Evolutionary conservation across 2,329 filamentous ascomycete genomes (phyloP).

Genomic region (Sporothrix protearum): DNA sequence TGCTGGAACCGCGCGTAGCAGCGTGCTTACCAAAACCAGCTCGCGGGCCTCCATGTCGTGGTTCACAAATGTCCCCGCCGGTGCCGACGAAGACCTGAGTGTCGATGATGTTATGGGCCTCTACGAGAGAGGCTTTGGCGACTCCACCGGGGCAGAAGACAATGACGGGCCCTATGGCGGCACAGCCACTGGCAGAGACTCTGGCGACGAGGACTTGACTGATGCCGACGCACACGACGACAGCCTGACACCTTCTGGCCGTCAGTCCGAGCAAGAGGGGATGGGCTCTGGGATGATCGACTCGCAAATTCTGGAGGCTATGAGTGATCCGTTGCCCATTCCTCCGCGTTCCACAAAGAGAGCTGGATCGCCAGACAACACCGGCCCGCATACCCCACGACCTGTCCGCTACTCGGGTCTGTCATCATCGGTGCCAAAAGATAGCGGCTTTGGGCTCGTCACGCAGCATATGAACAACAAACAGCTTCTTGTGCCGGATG

Average conservation of each 20-base stretch:
- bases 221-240: conserved; percentile 26
- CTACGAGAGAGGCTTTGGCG: conserved; percentile 62
- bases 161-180: conserved; percentile 33
- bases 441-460: conserved; percentile 36
- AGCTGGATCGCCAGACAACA: conserved; percentile 24
- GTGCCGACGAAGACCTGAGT: conserved; percentile 54
- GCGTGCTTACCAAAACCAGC: conserved; percentile 74
- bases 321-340: conserved; percentile 38
- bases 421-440: conserved; percentile 37
- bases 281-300: conserved; percentile 35
- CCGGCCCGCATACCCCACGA: conserved; percentile 33
- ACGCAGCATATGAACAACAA: conserved; percentile 27
- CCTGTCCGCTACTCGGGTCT: conserved; percentile 40
- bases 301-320: conserved; percentile 41
- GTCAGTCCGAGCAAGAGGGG: conserved; percentile 29
- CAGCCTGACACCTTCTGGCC: not conserved
- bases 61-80: conserved; percentile 39
- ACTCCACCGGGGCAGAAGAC: conserved; percentile 47
- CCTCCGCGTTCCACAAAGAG: conserved; percentile 25
- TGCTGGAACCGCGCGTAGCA: conserved; percentile 74
- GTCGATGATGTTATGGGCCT: conserved; percentile 68
- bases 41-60: conserved; percentile 60
- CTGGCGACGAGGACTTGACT: conserved; percentile 37
- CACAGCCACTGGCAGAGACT: conserved; percentile 30
- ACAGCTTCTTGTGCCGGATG: not conserved